phyloP scores from a whole-genome alignment of 164 flowering plant species.

The Santalum album region DNA sequence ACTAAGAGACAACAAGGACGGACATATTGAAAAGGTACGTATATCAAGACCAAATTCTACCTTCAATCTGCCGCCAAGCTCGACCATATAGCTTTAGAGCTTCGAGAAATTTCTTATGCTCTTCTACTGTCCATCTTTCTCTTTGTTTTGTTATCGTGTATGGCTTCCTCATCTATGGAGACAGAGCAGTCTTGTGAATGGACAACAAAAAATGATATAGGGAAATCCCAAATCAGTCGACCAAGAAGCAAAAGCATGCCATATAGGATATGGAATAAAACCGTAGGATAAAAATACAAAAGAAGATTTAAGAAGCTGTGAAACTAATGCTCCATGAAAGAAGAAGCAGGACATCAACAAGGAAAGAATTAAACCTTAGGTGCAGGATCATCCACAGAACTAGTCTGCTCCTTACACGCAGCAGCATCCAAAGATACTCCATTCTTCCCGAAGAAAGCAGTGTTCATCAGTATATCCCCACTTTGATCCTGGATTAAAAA shows the following conservation, averaged over 20 bases:
- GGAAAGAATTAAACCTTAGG: conserved; percentile 32
- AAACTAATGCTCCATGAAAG: not conserved
- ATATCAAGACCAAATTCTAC: conserved; percentile 19
- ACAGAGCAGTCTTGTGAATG: not conserved
- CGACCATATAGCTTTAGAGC: conserved; percentile 56
- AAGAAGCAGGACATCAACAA: not conserved
- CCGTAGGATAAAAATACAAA: not conserved
- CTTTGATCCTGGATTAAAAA: not conserved
- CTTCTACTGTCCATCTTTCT: conserved; percentile 67
- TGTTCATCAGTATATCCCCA: conserved; percentile 1
- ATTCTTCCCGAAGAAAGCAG: not conserved
- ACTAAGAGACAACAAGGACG: not conserved
- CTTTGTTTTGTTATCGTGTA: conserved; percentile 62
- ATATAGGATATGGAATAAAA: not conserved
- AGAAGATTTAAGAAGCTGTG: not conserved
- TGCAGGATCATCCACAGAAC: conserved; percentile 23
- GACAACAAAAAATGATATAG: not conserved
- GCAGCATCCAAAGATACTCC: conserved; percentile 7
- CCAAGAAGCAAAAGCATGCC: not conserved
- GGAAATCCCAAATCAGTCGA: not conserved
- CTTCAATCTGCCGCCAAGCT: conserved; percentile 66
- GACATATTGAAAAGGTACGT: not conserved
- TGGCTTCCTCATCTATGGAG: conserved; percentile 44
- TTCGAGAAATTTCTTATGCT: conserved; percentile 56
- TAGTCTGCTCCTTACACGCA: conserved; percentile 13